Base-by-base conservation (phyloP, 2,329 filamentous ascomycete genomes). In the Ophiocordyceps australis region DNA sequence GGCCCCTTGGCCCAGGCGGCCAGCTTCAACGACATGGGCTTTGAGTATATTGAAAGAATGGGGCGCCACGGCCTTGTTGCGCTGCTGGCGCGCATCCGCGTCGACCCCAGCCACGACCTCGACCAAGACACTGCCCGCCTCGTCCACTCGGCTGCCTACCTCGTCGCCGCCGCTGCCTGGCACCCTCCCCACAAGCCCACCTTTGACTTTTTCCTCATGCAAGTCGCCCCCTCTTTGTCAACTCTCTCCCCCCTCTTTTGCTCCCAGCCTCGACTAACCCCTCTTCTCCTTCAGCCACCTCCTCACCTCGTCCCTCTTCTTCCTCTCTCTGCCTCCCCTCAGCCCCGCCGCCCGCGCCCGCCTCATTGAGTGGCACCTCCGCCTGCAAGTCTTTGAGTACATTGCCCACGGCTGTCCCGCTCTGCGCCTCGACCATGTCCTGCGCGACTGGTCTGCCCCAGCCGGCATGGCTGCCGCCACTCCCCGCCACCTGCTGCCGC, bases 301-400 rank as follows among this genome's bases (percentile, higher is more conserved):
- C 39, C 54, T 86, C 36, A 94, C 77, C 41, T 57, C 57, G 1
- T 42, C 59, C 9, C 74, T 74, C n/a, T 69, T 92, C 35, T 89
- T 86, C 54, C 61, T 80, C 35, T 56, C 59, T 7, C 61, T 61
- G 35, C 35, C 57, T 20, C 89, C 66, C 64, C 57, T 83, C 22
- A 57, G 68, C 0, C 41, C 50, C 1, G 54, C 57, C 7, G 55
- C 57, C 24, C 86, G 85, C 42, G 55, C 60, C 9, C 69, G 79
- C 5, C 52, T 93, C 0, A 56, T 93, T 7, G 77, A 89, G 47
- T 85, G 73, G 67, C 92, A 91, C 48, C 77, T 74, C 25, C 68
- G 82, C 22, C 50, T 73, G 36, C 79, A 89, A 42, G 53, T 92
- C 5, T 41, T 73, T 5, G 59, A 82, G 49, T 93, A 91, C 44